Evolutionary conservation across 768 basidiomycete genomes (phyloP).

Genomic region (Tricholoma hemisulphureum): DNA sequence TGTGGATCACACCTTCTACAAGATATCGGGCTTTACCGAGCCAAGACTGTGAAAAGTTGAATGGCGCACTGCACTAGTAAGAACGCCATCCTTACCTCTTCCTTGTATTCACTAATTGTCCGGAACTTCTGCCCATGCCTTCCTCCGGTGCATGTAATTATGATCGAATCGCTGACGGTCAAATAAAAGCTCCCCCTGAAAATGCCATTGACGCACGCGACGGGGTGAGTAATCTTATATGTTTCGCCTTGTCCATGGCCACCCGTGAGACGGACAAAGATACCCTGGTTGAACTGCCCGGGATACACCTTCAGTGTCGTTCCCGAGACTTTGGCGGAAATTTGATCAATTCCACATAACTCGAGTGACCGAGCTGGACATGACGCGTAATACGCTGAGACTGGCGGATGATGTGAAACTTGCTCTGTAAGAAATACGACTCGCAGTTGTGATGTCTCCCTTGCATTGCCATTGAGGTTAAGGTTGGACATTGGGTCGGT

Average conservation of each 20-base stretch:
- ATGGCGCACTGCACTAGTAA: constrained; percentile 1
- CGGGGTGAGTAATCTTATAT: constrained; percentile 89
- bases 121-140: constrained; percentile 63
- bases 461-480: constrained; percentile 37
- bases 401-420: constrained; percentile 95
- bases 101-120: constrained; percentile 90
- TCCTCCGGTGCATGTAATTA: constrained; percentile 78
- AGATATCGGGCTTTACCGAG: constrained; percentile 83
- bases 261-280: constrained; percentile 76
- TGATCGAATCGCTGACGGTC: constrained; percentile 75
- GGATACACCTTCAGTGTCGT: constrained; percentile 81
- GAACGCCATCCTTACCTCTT: constrained; percentile 67
- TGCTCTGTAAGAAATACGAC: constrained; percentile 89
- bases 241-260: constrained; percentile 74
- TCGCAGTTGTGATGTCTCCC: constrained; percentile 34
- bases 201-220: constrained; percentile 88
- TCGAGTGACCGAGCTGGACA: constrained; percentile 76
- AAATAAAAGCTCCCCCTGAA: constrained; percentile 90
- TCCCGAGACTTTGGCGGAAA: constrained; percentile 87
- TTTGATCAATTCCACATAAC: constrained; percentile 85
- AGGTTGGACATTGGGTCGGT: constrained; percentile 61
- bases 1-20: constrained; percentile 87
- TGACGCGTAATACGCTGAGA: constrained; percentile 77
- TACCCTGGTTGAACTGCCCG: constrained; percentile 84
- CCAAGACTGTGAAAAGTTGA: constrained; percentile 61